Evolutionary conservation across 208 protist genomes (phyloP).

Genomic region (Leptomonas seymouri): DNA sequence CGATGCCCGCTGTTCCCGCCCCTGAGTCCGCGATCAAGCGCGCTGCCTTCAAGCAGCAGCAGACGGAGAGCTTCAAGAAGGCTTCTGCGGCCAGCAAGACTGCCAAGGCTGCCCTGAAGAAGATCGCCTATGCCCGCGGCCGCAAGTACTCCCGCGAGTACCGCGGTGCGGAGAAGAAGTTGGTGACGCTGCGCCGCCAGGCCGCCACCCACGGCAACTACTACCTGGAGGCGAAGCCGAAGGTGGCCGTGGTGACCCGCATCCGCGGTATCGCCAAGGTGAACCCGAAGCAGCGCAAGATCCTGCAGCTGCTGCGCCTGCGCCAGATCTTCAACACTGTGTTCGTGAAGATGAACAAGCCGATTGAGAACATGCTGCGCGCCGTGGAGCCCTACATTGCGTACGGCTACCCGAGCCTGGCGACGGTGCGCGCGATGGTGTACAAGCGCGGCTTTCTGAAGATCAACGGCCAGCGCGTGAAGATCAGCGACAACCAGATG

Average conservation of each 20-base stretch:
- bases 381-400: constrained; percentile 99
- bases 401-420: constrained; percentile 98
- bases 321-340: constrained; percentile 99
- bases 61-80: constrained; percentile 91
- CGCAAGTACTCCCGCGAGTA: constrained; percentile 97
- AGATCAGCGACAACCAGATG: constrained; percentile 96
- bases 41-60: constrained; percentile 91
- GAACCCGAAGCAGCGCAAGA: constrained; percentile 97
- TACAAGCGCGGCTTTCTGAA: constrained; percentile 99
- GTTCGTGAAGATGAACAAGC: constrained; percentile 99
- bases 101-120: constrained; percentile 71
- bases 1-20: constrained; percentile 86
- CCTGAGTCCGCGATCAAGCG: constrained; percentile 91
- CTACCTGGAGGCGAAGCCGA: constrained; percentile 98
- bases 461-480: constrained; percentile 97
- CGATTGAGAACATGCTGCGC: constrained; percentile 99
- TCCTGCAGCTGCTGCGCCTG: constrained; percentile 99
- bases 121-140: constrained; percentile 68
- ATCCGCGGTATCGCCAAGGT: constrained; percentile 99
- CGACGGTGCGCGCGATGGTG: constrained; percentile 97
- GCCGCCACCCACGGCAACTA: constrained; percentile 95
- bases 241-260: constrained; percentile 99
- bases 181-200: constrained; percentile 86
- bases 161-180: constrained; percentile 84
- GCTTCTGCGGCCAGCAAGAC: constrained; percentile 74